A percentile compares a stretch with the other conserved stretches of the same genome.
Evolutionary conservation across 2,329 filamentous ascomycete species (phyloP).

Genomic region (Nothophaeocryptopus gaeumannii): DNA sequence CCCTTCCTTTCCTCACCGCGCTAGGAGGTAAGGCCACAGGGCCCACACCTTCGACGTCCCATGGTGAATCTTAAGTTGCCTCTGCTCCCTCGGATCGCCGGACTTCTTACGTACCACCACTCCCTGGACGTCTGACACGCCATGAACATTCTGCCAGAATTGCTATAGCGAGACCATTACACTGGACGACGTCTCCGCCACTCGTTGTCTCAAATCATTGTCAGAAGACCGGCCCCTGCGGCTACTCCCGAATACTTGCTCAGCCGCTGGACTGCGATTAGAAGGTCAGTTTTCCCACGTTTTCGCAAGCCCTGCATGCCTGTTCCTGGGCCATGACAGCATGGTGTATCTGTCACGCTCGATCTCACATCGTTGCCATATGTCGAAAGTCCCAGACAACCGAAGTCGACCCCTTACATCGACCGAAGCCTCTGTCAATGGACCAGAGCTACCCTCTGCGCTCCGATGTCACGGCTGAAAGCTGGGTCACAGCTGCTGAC

Average conservation of each 20-base stretch:
- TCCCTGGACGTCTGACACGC: too few species aligned
- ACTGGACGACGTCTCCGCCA: background rate
- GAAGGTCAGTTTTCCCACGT: constrained; percentile 22
- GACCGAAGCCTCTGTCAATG: background rate
- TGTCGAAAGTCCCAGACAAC: too few species aligned
- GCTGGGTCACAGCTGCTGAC: constrained; percentile 12
- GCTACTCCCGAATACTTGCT: constrained; percentile 26
- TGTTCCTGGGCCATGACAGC: constrained; percentile 19
- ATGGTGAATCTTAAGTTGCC: too few species aligned
- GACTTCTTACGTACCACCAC: too few species aligned
- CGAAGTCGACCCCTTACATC: too few species aligned
- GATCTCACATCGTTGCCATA: too few species aligned
- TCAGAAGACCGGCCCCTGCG: constrained; percentile 5
- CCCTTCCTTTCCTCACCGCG: too few species aligned
- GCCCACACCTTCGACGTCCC: too few species aligned
- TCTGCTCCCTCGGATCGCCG: too few species aligned
- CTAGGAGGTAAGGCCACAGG: too few species aligned
- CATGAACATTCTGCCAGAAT: too few species aligned
- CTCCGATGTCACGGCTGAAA: constrained; percentile 3
- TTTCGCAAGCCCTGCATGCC: constrained; percentile 13
- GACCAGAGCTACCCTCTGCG: background rate
- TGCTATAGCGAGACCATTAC: background rate
- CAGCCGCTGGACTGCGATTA: constrained; percentile 12
- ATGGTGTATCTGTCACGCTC: background rate
- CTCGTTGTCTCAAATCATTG: constrained; percentile 1